Percentiles rank a stretch among this genome's conserved stretches.
phyloP scores from a whole-genome alignment of 805 yeast species.

The Cyberlindnera misumaiensis region DNA sequence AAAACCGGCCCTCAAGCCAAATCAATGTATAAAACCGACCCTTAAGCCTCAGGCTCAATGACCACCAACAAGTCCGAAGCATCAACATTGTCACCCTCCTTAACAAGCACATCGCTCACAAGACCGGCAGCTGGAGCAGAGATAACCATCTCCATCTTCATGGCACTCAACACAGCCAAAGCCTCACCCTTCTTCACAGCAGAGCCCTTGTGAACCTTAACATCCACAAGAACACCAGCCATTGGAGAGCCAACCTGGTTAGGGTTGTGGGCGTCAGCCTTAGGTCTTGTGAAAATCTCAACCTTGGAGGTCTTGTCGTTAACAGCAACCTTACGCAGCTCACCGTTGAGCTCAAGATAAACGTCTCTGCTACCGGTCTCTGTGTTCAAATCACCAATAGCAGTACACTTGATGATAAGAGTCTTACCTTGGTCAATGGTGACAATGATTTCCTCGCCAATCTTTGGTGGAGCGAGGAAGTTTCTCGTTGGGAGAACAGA shows the following conservation, averaged over 20 bases:
- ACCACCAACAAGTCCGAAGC: slow-evolving; percentile 82
- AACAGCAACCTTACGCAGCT: slow-evolving; percentile 90
- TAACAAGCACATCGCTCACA: slow-evolving; percentile 67
- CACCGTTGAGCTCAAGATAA: slow-evolving; percentile 97
- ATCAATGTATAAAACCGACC: slow-evolving; percentile 5
- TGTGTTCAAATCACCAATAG: slow-evolving; percentile 80
- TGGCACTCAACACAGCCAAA: slow-evolving; percentile 87
- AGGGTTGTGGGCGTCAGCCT: slow-evolving; percentile 83
- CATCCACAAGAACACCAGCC: slow-evolving; percentile 98
- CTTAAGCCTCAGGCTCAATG: slow-evolving; percentile 29
- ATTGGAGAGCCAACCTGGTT: slow-evolving; percentile 97
- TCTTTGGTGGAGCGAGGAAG: slow-evolving; percentile 80
- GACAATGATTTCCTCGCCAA: slow-evolving; percentile 84
- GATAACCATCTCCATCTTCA: slow-evolving; percentile 99
- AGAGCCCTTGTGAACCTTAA: slow-evolving; percentile 80
- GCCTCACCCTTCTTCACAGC: slow-evolving; percentile 96
- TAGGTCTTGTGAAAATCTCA: slow-evolving; percentile 79
- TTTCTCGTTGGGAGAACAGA: slow-evolving; percentile 89
- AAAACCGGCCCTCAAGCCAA: slow-evolving; percentile 1
- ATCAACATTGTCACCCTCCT: slow-evolving; percentile 93
- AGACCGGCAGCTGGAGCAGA: slow-evolving; percentile 86
- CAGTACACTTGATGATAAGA: slow-evolving; percentile 83
- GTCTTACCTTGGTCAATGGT: slow-evolving; percentile 94
- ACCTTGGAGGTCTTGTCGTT: slow-evolving; percentile 83
- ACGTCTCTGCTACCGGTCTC: slow-evolving; percentile 93